Evolutionary conservation across 305 asterid genomes (phyloP).

Genomic region (Solanum hybrid): DNA sequence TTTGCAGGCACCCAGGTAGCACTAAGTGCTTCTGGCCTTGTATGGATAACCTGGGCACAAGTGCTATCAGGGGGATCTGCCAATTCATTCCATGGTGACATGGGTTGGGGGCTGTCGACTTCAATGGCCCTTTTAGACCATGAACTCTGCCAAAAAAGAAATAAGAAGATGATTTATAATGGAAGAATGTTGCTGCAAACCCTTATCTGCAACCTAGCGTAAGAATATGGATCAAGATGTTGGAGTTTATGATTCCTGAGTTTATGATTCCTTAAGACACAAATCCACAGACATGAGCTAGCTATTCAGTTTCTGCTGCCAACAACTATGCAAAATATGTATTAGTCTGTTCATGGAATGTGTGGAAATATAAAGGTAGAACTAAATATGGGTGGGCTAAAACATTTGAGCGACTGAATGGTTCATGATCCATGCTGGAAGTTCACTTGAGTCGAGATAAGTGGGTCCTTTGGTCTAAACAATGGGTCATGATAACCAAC

Average conservation of each 20-base stretch:
- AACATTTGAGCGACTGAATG: neutral
- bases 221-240: neutral
- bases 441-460: neutral
- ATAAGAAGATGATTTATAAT: neutral
- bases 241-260: neutral
- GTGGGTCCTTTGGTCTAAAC: neutral
- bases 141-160: constrained; percentile 26
- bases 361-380: neutral
- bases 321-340: neutral
- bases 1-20: constrained; percentile 22
- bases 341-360: neutral
- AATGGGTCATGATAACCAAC: neutral
- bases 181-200: neutral
- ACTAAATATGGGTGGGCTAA: neutral
- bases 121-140: constrained; percentile 39
- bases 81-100: constrained; percentile 31
- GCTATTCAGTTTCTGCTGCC: neutral
- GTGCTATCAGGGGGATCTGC: constrained; percentile 34
- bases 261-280: neutral
- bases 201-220: neutral
- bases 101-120: constrained; percentile 30
- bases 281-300: neutral
- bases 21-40: constrained; percentile 28
- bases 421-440: neutral
- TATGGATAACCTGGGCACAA: constrained; percentile 34